These are phyloP conservation scores for Gossypioides kirkii DNA, from an alignment of 345 rosid genomes.

Conservation along the genomic window DNA sequence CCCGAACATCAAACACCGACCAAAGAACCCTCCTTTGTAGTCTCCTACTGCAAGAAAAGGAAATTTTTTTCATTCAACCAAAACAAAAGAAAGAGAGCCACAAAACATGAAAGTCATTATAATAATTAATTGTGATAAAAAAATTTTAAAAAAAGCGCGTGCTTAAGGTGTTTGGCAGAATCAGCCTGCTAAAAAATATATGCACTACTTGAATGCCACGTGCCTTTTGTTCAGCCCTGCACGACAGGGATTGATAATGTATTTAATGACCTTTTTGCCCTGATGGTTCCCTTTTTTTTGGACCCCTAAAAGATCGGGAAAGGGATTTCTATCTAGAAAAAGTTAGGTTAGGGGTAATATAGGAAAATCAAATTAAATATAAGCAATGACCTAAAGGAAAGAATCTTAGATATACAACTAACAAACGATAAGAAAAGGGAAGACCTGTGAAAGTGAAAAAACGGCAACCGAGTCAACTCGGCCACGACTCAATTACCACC, in stretches of 20 bases:
- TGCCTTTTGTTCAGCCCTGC: not conserved
- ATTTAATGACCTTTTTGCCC: not conserved
- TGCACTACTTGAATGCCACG: not conserved
- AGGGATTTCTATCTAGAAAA: not conserved
- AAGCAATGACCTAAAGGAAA: not conserved
- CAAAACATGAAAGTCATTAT: not conserved
- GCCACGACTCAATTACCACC: not conserved
- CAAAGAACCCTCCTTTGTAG: conserved; percentile 5
- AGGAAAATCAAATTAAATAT: not conserved
- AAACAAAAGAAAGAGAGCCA: not conserved
- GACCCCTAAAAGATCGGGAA: not conserved
- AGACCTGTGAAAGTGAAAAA: not conserved
- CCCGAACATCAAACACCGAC: conserved; percentile 13
- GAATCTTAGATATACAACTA: not conserved
- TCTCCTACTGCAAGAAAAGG: not conserved
- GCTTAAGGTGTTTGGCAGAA: not conserved
- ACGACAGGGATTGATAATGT: not conserved
- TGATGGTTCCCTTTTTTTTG: not conserved
- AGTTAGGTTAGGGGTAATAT: not conserved
- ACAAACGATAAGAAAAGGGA: not conserved
- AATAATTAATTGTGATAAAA: not conserved
- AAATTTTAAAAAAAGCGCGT: not conserved
- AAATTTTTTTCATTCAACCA: not conserved
- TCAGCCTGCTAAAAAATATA: not conserved
- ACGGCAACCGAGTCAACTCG: not conserved